Evolutionary conservation across 1,139 yeast species (phyloP), one percentile per base, ranked within the genome.

Genomic region (Yamadazyma diospyri): DNA sequence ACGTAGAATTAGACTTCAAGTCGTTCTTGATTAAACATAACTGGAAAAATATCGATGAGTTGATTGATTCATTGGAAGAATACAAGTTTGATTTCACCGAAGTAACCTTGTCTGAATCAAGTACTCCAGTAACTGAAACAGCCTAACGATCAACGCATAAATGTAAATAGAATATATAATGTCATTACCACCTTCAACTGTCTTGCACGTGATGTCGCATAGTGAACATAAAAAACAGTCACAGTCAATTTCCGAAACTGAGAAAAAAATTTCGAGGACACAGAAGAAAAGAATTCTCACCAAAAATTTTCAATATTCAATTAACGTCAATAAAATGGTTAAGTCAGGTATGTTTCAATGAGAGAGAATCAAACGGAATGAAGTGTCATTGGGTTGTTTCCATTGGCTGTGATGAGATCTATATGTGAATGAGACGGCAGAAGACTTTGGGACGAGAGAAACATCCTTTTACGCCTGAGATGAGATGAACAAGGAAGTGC

Each of bases 291-390:
- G 17, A 17, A 7, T 34, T 34, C 37, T 34, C 37, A 34, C 37
- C 37, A 40, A 43, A 43, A 42, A 39, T 34, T 42, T 44, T 45
- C 40, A 39, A 36, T 29, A 23, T 23, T 34, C 32, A 26, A 33
- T 30, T 33, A 32, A 29, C 34, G 34, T 36, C 49, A 52, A 23
- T 7, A 67, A 55, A 64, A 74, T 75, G 80, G 78, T 76, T 69
- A 73, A 70, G 68, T 70, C 79, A 60, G 80, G 80, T 74, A 73
- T 69, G 80, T 74, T 29, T 16, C 9, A 20, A 9, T 14, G 27
- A 24, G 9, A 15, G 27, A 13, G 14, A 25, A 25, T 8, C 11
- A 25, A 25, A 11, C 14, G n/a, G 17, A 21, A n/a, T n/a, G n/a
- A n/a, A n/a, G n/a, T n/a, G n/a, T n/a, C n/a, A n/a, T n/a, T n/a